Percentiles rank a stretch among this genome's conserved stretches.
These are phyloP conservation scores for Corymbia calophylla DNA, from an alignment of 441 rosid species.

Conservation along the genomic window DNA sequence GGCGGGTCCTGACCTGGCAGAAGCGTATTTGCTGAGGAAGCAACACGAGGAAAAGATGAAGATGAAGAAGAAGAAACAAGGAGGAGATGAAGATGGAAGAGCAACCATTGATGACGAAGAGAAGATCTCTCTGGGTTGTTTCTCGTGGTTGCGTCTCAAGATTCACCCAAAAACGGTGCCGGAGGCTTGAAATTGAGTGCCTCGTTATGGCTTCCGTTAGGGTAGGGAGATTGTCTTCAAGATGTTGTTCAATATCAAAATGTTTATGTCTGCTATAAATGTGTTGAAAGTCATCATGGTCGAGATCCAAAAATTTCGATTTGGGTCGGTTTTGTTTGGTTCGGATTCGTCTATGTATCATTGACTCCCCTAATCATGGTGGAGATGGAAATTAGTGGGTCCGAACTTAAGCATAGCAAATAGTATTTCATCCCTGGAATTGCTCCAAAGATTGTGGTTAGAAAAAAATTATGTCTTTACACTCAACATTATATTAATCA, in stretches of 20 bases:
- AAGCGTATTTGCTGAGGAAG: neutral
- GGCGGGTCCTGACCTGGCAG: neutral
- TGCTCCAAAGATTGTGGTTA: neutral
- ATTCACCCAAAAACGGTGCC: neutral
- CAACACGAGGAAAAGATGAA: neutral
- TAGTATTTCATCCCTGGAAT: neutral
- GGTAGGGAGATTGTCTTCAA: neutral
- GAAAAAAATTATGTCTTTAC: neutral
- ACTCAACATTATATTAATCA: neutral
- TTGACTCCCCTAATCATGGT: neutral
- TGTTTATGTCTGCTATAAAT: neutral
- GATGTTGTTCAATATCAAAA: neutral
- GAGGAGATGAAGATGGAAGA: neutral
- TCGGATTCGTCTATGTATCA: neutral
- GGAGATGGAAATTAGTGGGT: neutral
- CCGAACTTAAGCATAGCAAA: neutral
- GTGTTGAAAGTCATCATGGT: neutral
- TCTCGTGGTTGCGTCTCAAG: neutral
- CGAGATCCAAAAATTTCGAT: neutral
- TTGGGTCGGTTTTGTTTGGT: fast-evolving
- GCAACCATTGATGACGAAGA: neutral
- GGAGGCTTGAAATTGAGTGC: neutral
- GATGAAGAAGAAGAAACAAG: neutral
- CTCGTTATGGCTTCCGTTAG: neutral
- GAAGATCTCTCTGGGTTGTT: neutral